Base-by-base conservation (phyloP, 192 early-diverging fungal species). In the Backusella liffmaniae region DNA sequence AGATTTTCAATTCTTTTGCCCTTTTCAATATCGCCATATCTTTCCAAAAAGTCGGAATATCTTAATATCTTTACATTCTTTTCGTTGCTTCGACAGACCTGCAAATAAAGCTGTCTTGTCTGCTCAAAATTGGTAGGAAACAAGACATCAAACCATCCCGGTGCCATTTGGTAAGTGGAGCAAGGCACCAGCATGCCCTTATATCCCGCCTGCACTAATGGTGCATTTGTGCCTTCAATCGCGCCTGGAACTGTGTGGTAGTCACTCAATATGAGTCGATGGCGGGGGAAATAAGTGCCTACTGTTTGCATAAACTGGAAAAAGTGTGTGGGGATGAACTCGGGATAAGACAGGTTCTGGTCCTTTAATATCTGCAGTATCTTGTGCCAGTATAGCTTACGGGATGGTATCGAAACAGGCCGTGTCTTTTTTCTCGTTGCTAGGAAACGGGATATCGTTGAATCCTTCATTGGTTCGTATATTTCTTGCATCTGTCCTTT, bases 91-190 rank as follows among this genome's bases (percentile, higher is more conserved):
- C 84, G 84, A 77, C 93, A 92, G 3, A 92, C 85, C 29, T 79
- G 70, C 32, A 87, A 81, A 82, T 99, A 97, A 80, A 98, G 86
- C 29, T 90, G 87, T 74, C 81, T 77, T 80, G 96, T 76, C 32
- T 95, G 81, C 75, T 95, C 94, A 88, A 97, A 99, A 81, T 99
- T 92, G 18, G 96, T 98, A 1, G 98, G 98, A 77, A 98, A 99
- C 84, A 98, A 96, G 56, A 98, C 96, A 81, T 99, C 97, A 86
- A 98, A 99, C 89, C 90, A 97, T 12, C 98, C 98, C 4, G 96
- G 98, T 80, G 96, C 93, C 9, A 98, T 95, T 79, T 97, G 90
- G 76, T 97, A 98, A 1, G 96, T 97, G 18, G 92, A 92, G 74
- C 96, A 97, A 12, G 98, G 93, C 6, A 99, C 93, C 94, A 97